Conservation (phyloP, 2,329 filamentous ascomycete genomes). For the Penicillium brevicompactum region DNA sequence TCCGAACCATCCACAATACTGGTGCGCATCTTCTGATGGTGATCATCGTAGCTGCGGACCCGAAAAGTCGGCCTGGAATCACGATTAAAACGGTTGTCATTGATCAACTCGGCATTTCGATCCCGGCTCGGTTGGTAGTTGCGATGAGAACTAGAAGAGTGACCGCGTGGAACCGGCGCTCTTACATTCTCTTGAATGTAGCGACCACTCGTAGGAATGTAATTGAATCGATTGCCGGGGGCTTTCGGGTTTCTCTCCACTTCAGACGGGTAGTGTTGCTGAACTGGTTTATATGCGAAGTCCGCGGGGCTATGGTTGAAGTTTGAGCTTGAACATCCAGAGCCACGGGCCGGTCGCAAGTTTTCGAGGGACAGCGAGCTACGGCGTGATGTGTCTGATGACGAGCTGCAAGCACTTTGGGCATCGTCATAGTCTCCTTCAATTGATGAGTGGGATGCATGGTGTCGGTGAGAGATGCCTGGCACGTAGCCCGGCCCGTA, state of each 20-base stretch:
- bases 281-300: slow-evolving; percentile 39
- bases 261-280: slow-evolving; percentile 33
- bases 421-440: slow-evolving; percentile 14
- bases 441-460: neutral
- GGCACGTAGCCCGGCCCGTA: slow-evolving; percentile 36
- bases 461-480: slow-evolving; percentile 17
- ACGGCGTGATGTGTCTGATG: slow-evolving; percentile 8
- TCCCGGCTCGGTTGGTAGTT: slow-evolving; percentile 8
- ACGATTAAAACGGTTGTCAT: slow-evolving; percentile 5
- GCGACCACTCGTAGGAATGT: slow-evolving; percentile 32
- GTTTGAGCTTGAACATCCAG: slow-evolving; percentile 30
- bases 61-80: neutral
- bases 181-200: slow-evolving; percentile 30
- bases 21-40: slow-evolving; percentile 12
- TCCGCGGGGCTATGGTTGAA: slow-evolving; percentile 20
- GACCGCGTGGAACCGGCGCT: slow-evolving; percentile 11
- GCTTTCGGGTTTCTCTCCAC: slow-evolving; percentile 24
- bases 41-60: slow-evolving; percentile 14
- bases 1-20: slow-evolving; percentile 15
- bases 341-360: slow-evolving; percentile 31
- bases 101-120: slow-evolving; percentile 13
- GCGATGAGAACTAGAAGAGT: slow-evolving; percentile 17
- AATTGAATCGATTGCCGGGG: slow-evolving; percentile 28
- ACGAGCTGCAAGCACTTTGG: slow-evolving; percentile 1
- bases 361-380: slow-evolving; percentile 25